A percentile compares a stretch with the other conserved stretches of the same genome.
Evolutionary conservation across 768 basidiomycete genomes (phyloP).

Genomic region (Exidia glandulosa): DNA sequence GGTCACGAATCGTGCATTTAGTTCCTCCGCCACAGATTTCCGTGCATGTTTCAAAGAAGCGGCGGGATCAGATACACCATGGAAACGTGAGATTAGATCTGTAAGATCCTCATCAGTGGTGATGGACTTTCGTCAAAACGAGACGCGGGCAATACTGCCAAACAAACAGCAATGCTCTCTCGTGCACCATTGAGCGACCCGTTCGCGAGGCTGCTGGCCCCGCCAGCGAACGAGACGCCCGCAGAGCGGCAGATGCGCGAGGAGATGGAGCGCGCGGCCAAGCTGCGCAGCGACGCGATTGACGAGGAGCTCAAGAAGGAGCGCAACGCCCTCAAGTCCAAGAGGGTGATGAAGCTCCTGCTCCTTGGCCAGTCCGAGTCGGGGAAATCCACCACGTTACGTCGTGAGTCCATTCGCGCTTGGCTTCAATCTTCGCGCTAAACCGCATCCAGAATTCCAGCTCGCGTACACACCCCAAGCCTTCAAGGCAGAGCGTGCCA

Average conservation of each 20-base stretch:
- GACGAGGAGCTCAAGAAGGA: constrained; percentile 64
- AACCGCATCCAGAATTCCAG: constrained; percentile 67
- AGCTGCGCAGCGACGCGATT: constrained; percentile 57
- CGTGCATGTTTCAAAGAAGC: too few relatives aligned
- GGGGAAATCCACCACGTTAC: constrained; percentile 64
- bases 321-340: constrained; percentile 43
- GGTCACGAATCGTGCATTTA: too few relatives aligned
- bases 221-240: constrained; percentile 44
- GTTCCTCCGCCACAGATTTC: too few relatives aligned
- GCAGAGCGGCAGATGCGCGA: constrained; percentile 46
- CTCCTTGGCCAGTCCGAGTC: constrained; percentile 43
- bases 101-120: too few relatives aligned
- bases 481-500: constrained; percentile 45
- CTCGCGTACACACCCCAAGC: constrained; percentile 44
- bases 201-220: constrained; percentile 25
- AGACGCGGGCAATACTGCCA: too few relatives aligned
- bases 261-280: constrained; percentile 50
- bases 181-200: too few relatives aligned
- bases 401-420: constrained; percentile 31
- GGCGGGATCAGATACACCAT: too few relatives aligned
- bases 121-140: too few relatives aligned
- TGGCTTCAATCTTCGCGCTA: background rate
- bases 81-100: too few relatives aligned
- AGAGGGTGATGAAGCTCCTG: constrained; percentile 60
- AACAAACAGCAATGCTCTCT: too few relatives aligned